Evolutionary conservation across 345 rosid genomes (phyloP).

Genomic region (Bretschneidera sinensis): DNA sequence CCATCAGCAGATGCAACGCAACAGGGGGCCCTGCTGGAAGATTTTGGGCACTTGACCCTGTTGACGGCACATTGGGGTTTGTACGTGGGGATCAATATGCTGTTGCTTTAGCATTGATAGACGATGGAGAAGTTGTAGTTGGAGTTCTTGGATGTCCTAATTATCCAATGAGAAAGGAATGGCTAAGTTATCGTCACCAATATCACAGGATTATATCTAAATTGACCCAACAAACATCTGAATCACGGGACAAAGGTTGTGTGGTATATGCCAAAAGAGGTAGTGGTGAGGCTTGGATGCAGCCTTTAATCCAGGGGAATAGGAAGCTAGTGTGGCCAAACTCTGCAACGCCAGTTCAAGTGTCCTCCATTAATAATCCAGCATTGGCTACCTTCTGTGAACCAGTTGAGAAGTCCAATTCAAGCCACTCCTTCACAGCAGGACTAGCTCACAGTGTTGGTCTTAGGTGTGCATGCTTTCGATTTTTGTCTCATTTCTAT

Average conservation of each 20-base stretch:
- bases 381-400: constrained; percentile 53
- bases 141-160: constrained; percentile 64
- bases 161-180: constrained; percentile 52
- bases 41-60: constrained; percentile 58
- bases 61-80: constrained; percentile 54
- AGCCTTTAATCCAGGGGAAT: constrained; percentile 31
- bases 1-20: constrained; percentile 46
- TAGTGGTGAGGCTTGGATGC: constrained; percentile 49
- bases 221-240: constrained; percentile 33
- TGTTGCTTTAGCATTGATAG: constrained; percentile 45
- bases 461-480: constrained; percentile 30
- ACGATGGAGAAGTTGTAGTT: constrained; percentile 47
- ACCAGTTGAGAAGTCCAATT: constrained; percentile 53
- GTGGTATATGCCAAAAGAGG: constrained; percentile 45
- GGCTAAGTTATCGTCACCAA: constrained; percentile 49
- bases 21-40: constrained; percentile 30
- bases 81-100: constrained; percentile 62
- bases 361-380: constrained; percentile 43
- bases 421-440: constrained; percentile 55
- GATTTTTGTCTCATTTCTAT: background rate
- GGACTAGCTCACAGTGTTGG: constrained; percentile 58
- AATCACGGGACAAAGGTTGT: constrained; percentile 54
- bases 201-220: constrained; percentile 53
- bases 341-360: constrained; percentile 35
- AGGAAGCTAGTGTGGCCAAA: constrained; percentile 40